Conservation (phyloP, 2,329 filamentous ascomycete genomes). For the Curvularia sp. region DNA sequence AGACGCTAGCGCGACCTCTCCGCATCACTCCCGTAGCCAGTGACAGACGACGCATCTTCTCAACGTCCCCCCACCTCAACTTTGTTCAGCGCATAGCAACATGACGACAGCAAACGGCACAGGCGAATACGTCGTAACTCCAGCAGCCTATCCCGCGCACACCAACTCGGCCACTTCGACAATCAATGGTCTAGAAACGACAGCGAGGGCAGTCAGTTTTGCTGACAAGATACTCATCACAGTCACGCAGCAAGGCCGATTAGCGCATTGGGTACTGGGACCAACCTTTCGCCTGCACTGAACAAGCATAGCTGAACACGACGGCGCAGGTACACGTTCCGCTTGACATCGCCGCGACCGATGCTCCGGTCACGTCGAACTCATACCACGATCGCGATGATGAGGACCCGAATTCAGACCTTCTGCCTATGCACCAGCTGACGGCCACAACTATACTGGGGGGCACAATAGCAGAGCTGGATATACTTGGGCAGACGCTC, state of each 20-base stretch:
- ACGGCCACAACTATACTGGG: constrained; percentile 88
- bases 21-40: constrained; percentile 24
- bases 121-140: constrained; percentile 32
- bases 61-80: background rate
- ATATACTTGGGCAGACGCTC: constrained; percentile 85
- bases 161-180: constrained; percentile 63
- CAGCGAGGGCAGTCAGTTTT: constrained; percentile 76
- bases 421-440: constrained; percentile 80
- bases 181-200: constrained; percentile 73
- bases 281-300: constrained; percentile 6
- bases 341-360: constrained; percentile 71
- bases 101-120: constrained; percentile 21
- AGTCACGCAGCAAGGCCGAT: constrained; percentile 80
- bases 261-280: constrained; percentile 84
- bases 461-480: constrained; percentile 77
- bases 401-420: constrained; percentile 46
- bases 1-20: constrained; percentile 27
- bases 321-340: constrained; percentile 74
- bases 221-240: constrained; percentile 91
- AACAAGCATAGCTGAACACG: background rate
- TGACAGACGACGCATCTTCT: constrained; percentile 2
- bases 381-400: constrained; percentile 56
- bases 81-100: background rate
- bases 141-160: constrained; percentile 70
- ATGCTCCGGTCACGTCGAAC: constrained; percentile 62